These are phyloP conservation scores for Arbutus unedo DNA, from an alignment of 148 eudicot genomes.

Conservation along the genomic window DNA sequence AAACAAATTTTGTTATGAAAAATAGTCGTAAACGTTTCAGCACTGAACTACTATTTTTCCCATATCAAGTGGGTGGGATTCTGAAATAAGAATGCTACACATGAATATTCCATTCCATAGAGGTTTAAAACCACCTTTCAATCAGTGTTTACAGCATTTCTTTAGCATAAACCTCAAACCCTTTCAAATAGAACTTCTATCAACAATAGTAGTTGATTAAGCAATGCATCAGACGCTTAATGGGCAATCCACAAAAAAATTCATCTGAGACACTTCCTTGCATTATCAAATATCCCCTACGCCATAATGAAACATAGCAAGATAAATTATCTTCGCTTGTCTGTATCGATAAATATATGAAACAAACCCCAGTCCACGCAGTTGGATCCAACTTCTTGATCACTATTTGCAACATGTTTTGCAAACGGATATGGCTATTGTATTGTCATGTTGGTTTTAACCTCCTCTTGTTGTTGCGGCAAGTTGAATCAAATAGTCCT, in stretches of 20 bases:
- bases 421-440: not conserved
- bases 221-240: not conserved
- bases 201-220: not conserved
- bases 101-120: not conserved
- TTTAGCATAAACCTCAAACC: not conserved
- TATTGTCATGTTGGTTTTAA: not conserved
- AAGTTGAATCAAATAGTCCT: not conserved
- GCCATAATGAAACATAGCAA: not conserved
- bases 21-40: not conserved
- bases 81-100: not conserved
- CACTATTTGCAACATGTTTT: not conserved
- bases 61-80: not conserved
- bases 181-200: not conserved
- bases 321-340: too few relatives aligned
- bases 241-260: not conserved
- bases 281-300: not conserved
- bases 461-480: not conserved
- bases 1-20: not conserved
- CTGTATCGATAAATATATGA: not conserved
- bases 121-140: not conserved
- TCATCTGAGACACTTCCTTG: not conserved
- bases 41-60: not conserved
- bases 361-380: not conserved
- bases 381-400: not conserved
- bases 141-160: not conserved